phyloP scores from a whole-genome alignment of 768 basidiomycete species.

The Scleroderma bovista region DNA sequence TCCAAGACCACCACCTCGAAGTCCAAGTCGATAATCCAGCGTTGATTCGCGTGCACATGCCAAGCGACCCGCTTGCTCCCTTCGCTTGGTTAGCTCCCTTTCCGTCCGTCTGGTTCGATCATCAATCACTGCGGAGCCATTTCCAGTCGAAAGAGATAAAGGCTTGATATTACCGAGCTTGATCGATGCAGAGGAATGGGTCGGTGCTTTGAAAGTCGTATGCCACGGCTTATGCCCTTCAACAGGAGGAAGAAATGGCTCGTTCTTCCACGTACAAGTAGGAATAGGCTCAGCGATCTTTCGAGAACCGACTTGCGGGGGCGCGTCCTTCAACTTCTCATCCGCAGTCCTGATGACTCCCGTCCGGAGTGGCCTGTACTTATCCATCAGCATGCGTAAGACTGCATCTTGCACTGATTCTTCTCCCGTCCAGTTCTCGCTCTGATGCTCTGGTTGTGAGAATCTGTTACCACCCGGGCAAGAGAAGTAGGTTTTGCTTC shows the following conservation, averaged over 20 bases:
- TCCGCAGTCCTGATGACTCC: slow-evolving; percentile 57
- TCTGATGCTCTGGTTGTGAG: slow-evolving; percentile 36
- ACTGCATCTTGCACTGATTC: slow-evolving; percentile 67
- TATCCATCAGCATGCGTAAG: slow-evolving; percentile 81
- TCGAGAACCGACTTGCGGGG: slow-evolving; percentile 33
- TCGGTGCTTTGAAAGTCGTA: slow-evolving; percentile 58
- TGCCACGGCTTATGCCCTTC: slow-evolving; percentile 65
- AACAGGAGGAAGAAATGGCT: slow-evolving; percentile 49
- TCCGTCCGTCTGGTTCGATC: slow-evolving; percentile 40
- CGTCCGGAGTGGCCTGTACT: slow-evolving; percentile 75
- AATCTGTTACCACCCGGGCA: slow-evolving; percentile 13
- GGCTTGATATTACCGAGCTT: slow-evolving; percentile 44
- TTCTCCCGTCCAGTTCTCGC: slow-evolving; percentile 75
- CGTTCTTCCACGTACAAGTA: slow-evolving; percentile 19
- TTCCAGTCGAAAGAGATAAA: slow-evolving; percentile 10
- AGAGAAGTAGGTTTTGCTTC: slow-evolving; percentile 22
- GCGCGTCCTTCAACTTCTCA: slow-evolving; percentile 52
- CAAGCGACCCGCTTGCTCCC: slow-evolving; percentile 49
- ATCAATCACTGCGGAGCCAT: slow-evolving; percentile 19
- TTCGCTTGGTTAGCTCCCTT: slow-evolving; percentile 47
- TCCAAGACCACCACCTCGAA: slow-evolving; percentile 25
- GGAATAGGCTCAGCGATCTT: not conserved
- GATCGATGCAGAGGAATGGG: slow-evolving; percentile 47
- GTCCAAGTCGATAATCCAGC: slow-evolving; percentile 70
- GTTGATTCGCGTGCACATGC: slow-evolving; percentile 64